phyloP scores from a whole-genome alignment of 306 rosid species.

The Hippophae rhamnoides region DNA sequence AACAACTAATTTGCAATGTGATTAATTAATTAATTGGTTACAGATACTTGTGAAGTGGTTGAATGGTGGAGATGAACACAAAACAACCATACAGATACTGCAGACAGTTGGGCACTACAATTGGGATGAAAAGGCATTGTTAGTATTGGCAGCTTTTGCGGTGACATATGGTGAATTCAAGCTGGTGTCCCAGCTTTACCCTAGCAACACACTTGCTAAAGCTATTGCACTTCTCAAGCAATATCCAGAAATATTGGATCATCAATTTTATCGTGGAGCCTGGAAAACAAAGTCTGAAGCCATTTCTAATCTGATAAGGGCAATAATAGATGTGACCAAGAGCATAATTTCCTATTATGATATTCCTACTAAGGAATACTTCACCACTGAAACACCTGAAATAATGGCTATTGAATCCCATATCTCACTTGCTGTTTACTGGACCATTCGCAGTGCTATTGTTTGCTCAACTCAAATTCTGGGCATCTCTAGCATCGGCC shows the following conservation, averaged over 20 bases:
- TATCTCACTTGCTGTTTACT: constrained; percentile 55
- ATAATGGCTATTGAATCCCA: constrained; percentile 14
- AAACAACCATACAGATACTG: constrained; percentile 45
- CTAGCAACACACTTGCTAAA: constrained; percentile 43
- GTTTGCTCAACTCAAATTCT: constrained; percentile 39
- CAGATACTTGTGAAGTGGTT: constrained; percentile 47
- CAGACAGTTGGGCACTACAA: constrained; percentile 35
- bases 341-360: constrained; percentile 42
- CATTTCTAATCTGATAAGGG: constrained; percentile 30
- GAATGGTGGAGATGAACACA: constrained; percentile 44
- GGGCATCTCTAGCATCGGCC: constrained; percentile 34
- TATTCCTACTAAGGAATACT: constrained; percentile 25
- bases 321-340: constrained; percentile 40
- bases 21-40: neutral
- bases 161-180: constrained; percentile 49
- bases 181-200: constrained; percentile 37
- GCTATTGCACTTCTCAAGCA: constrained; percentile 43
- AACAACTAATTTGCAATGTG: neutral
- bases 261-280: constrained; percentile 7
- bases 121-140: constrained; percentile 63
- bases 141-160: constrained; percentile 52
- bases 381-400: constrained; percentile 28
- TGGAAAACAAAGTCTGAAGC: constrained; percentile 38
- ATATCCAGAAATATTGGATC: constrained; percentile 33
- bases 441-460: constrained; percentile 55